A percentile compares a stretch with the other conserved stretches of the same genome.
These are phyloP conservation scores for Eleusine indica DNA, from an alignment of 176 grass and related monocot genomes.

Conservation along the genomic window DNA sequence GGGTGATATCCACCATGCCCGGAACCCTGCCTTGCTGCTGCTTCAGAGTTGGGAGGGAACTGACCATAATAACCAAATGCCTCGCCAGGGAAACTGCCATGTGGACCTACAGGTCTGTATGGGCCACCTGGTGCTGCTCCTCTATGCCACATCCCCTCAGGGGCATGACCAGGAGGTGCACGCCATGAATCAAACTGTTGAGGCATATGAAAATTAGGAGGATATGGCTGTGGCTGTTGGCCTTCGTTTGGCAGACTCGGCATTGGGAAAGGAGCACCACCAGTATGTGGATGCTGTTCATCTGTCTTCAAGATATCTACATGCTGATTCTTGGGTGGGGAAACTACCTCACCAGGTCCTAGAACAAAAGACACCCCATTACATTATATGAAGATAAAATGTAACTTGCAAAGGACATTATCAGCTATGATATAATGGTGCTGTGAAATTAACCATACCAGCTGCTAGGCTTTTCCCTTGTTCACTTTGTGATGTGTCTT, in stretches of 20 bases:
- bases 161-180: conserved; percentile 57
- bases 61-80: conserved; percentile 72
- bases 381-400: conserved; percentile 21
- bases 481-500: conserved; percentile 58
- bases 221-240: conserved; percentile 52
- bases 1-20: conserved; percentile 57
- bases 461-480: conserved; percentile 39
- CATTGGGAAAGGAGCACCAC: conserved; percentile 38
- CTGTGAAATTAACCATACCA: conserved; percentile 50
- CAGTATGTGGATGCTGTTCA: conserved; percentile 43
- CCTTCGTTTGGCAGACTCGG: conserved; percentile 46
- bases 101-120: conserved; percentile 54
- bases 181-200: conserved; percentile 80
- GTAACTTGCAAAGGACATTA: conserved; percentile 21
- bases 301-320: conserved; percentile 61
- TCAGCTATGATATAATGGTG: background rate
- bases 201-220: conserved; percentile 50
- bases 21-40: conserved; percentile 47
- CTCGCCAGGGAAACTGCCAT: conserved; percentile 66
- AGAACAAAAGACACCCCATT: conserved; percentile 36
- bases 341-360: conserved; percentile 51
- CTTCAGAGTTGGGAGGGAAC: conserved; percentile 62
- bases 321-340: conserved; percentile 40
- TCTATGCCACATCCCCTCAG: conserved; percentile 83
- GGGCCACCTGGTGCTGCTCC: conserved; percentile 55